phyloP scores from a whole-genome alignment of 495 filamentous ascomycete genomes.

The Hyaloscypha hepaticicola region DNA sequence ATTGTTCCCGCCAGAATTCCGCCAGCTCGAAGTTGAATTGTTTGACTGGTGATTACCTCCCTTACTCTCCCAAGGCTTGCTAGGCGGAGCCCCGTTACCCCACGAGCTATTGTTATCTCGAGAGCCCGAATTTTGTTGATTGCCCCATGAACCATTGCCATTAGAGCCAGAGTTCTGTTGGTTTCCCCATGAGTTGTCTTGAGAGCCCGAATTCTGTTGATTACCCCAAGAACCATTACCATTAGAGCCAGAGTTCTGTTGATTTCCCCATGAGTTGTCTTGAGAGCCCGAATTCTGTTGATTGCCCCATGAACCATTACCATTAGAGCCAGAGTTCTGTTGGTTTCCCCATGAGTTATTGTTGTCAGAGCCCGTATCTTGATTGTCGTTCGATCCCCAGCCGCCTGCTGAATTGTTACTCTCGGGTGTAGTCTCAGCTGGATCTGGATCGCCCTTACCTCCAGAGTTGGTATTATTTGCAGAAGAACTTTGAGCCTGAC shows the following conservation, averaged over 20 bases:
- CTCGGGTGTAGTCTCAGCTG: neutral
- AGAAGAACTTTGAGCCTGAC: no score
- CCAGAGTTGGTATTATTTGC: slow-evolving; percentile 14
- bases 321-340: neutral
- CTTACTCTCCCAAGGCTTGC: slow-evolving; percentile 4
- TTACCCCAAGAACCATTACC: slow-evolving; percentile 5
- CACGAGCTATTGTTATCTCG: slow-evolving; percentile 10
- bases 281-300: neutral
- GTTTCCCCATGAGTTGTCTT: slow-evolving; percentile 15
- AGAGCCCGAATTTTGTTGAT: slow-evolving; percentile 3
- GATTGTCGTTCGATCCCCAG: neutral
- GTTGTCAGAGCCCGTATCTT: slow-evolving; percentile 1
- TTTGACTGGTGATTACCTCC: slow-evolving; percentile 13
- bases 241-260: slow-evolving; percentile 20
- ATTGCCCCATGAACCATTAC: neutral
- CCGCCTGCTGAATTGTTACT: neutral
- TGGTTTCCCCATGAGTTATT: slow-evolving; percentile 1
- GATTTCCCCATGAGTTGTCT: slow-evolving; percentile 15
- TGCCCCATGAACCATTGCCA: slow-evolving; percentile 2
- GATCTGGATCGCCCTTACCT: neutral
- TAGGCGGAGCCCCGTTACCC: neutral
- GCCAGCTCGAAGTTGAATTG: neutral
- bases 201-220: slow-evolving; percentile 4
- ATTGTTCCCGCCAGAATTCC: slow-evolving; percentile 10
- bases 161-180: neutral